Evolutionary conservation across 345 rosid species (phyloP).

Genomic region (Gossypium bickii): DNA sequence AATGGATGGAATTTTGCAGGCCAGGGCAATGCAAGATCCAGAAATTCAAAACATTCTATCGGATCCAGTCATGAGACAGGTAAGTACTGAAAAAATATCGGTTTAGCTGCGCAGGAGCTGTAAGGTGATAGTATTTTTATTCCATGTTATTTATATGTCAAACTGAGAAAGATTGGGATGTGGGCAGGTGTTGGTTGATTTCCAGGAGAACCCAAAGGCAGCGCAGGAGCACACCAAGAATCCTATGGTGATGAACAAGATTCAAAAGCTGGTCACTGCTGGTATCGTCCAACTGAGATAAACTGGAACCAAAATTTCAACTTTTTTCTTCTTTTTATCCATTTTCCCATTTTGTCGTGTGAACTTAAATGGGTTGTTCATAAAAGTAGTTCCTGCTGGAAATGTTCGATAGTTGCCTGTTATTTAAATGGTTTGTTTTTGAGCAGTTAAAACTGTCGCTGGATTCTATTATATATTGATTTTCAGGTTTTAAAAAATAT

Average conservation of each 20-base stretch:
- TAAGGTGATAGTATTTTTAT: neutral
- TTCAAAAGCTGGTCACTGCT: conserved; percentile 83
- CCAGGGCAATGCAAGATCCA: conserved; percentile 95
- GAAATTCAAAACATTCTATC: conserved; percentile 94
- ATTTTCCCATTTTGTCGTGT: neutral
- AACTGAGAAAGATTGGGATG: neutral
- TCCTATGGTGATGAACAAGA: conserved; percentile 90
- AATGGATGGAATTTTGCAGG: conserved; percentile 37
- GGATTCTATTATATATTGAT: too few species aligned
- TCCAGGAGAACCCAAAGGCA: conserved; percentile 92
- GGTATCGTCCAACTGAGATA: conserved; percentile 88
- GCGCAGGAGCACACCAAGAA: conserved; percentile 91
- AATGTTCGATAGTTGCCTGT: neutral
- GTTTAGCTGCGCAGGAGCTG: neutral
- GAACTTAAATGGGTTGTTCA: neutral
- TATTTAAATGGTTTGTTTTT: too few species aligned
- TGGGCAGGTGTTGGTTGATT: conserved; percentile 75
- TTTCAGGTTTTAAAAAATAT: too few species aligned
- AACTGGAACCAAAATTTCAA: neutral
- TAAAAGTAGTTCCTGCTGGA: neutral
- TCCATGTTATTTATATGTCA: neutral
- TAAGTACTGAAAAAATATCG: neutral
- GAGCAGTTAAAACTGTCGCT: too few species aligned
- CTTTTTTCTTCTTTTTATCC: neutral
- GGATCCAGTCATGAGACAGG: conserved; percentile 29